Base-by-base conservation (phyloP, 352 stramenopile genomes). In the Phytophthora meadii region DNA sequence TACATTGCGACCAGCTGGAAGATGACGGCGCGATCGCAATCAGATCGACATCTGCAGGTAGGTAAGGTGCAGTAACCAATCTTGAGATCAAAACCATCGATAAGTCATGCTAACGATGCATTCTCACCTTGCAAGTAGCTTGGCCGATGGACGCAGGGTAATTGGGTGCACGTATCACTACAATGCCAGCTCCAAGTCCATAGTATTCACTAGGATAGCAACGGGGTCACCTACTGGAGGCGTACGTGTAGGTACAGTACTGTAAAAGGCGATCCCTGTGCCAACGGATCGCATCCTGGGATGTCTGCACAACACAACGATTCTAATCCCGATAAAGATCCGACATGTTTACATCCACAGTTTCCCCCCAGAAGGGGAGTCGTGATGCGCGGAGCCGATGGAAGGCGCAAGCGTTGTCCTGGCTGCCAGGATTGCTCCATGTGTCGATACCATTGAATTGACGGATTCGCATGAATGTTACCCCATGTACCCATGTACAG, bases 261-360 rank as follows among this genome's bases (percentile, higher is more conserved):
- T 22, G 22, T 22, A 22, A 22, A 22, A 22, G 22, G 22, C 22
- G 22, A 22, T 22, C 22, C 22, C 27, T 34, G 19, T 50, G 44
- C 30, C 7, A 36, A 36, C 30, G 0, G 30, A 36, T 36, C 48
- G 19, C 27, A 40, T 27, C 44, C 8, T 19, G 14, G 19, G 30
- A 62, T 48, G 32, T 40, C 24, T 4, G 37, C 8, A 54, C 55
- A 49, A 63, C 24, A 11, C 12, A 49, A 28, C 55, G 55, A 63
- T 30, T n/a, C 55, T 55, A 63, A 63, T 63, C 55, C 5, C 32
- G 42, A 41, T 17, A 39, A 14, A 10, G 42, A 62, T 62, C 42
- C 12, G 30, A 28, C 14, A 46, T 44, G 42, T 30, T 58, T 12
- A 27, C n/a, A n/a, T n/a, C n/a, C n/a, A n/a, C n/a, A n/a, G n/a